These are phyloP conservation scores for Cyberlindnera sargentensis DNA, from an alignment of 805 yeast species.

Conservation along the genomic window DNA sequence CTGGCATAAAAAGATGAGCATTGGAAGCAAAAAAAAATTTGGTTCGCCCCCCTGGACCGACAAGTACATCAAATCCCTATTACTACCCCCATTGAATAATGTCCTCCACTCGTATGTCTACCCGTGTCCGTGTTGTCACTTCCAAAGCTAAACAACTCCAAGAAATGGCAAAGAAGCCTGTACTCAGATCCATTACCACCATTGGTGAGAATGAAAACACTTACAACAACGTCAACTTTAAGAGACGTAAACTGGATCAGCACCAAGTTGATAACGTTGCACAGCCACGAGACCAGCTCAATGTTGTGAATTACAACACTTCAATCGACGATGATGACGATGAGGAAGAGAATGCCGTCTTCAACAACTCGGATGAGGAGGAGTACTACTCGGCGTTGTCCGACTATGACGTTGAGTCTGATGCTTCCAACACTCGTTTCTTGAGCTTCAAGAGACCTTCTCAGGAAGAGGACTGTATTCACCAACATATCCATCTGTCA, in stretches of 20 bases:
- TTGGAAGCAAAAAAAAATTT: conserved; percentile 1
- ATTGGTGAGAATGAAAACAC: conserved; percentile 24
- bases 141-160: conserved; percentile 24
- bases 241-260: conserved; percentile 17
- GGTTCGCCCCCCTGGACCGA: neutral
- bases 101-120: conserved; percentile 25
- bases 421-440: conserved; percentile 8
- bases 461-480: conserved; percentile 9
- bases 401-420: conserved; percentile 17
- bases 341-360: conserved; percentile 17
- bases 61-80: neutral
- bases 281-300: neutral
- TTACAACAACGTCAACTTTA: conserved; percentile 22
- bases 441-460: conserved; percentile 12
- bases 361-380: conserved; percentile 22
- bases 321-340: conserved; percentile 9
- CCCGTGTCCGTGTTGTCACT: conserved; percentile 17
- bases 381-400: conserved; percentile 22
- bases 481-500: conserved; percentile 7
- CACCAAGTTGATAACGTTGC: conserved; percentile 1
- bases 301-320: conserved; percentile 3
- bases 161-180: conserved; percentile 17
- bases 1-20: neutral
- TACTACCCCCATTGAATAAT: conserved; percentile 4
- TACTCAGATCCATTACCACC: conserved; percentile 23